A percentile compares a stretch with the other conserved stretches of the same genome.
These are phyloP conservation scores for Westerdykella ornata DNA, from an alignment of 2,329 filamentous ascomycete genomes.

Conservation along the genomic window DNA sequence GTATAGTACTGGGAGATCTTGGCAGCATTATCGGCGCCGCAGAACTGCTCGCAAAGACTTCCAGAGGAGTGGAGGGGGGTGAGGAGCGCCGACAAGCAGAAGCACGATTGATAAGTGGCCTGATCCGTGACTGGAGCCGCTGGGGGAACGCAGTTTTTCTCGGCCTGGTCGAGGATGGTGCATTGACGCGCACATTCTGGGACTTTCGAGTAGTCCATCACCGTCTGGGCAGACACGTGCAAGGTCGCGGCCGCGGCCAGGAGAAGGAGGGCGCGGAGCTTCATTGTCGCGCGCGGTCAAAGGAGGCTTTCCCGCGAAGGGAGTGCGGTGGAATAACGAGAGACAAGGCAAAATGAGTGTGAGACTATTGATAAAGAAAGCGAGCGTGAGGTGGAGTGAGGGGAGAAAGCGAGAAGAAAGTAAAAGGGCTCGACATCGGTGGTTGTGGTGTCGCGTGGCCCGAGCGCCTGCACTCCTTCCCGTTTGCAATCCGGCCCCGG, in stretches of 20 bases:
- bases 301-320: too few species aligned
- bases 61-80: constrained; percentile 51
- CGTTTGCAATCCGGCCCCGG: too few species aligned
- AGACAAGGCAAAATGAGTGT: background rate
- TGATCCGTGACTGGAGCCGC: constrained; percentile 47
- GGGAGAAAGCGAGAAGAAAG: background rate
- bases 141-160: constrained; percentile 61
- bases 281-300: constrained; percentile 1
- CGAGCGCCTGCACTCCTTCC: background rate
- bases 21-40: constrained; percentile 48
- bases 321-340: background rate
- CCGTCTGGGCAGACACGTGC: constrained; percentile 4
- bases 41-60: constrained; percentile 55
- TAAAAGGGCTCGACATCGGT: background rate
- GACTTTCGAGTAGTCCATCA: constrained; percentile 26
- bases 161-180: constrained; percentile 44
- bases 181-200: constrained; percentile 34
- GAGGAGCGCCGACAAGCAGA: constrained; percentile 61
- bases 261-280: background rate
- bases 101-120: constrained; percentile 59
- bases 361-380: background rate
- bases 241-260: background rate
- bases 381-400: background rate
- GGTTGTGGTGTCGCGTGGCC: background rate
- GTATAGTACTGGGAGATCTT: constrained; percentile 66